Conservation (phyloP, 192 early-diverging fungal species). For the Coemansia sp. region DNA sequence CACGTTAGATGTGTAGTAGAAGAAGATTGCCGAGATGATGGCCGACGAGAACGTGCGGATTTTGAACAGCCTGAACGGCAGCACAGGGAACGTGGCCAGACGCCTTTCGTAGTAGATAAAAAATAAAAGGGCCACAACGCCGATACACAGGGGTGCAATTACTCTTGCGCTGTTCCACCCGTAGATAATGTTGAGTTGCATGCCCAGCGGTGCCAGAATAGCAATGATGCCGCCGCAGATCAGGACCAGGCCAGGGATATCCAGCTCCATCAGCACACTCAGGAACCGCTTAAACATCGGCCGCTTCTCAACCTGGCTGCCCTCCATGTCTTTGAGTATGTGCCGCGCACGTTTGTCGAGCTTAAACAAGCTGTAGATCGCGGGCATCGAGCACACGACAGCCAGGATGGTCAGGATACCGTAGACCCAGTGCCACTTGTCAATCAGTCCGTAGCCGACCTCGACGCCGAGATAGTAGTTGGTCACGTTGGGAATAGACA, state of each 20-base stretch:
- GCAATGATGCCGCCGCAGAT: constrained; percentile 43
- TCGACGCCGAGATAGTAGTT: constrained; percentile 51
- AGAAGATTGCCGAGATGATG: constrained; percentile 35
- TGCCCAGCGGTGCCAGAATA: constrained; percentile 42
- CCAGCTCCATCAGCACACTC: constrained; percentile 27
- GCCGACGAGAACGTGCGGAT: constrained; percentile 46
- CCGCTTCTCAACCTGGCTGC: neutral
- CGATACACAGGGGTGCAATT: constrained; percentile 49
- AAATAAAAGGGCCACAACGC: constrained; percentile 21
- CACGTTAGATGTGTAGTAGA: constrained; percentile 48
- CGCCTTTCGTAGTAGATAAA: constrained; percentile 61
- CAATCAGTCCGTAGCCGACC: constrained; percentile 24
- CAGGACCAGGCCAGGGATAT: constrained; percentile 32
- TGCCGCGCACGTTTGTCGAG: constrained; percentile 31
- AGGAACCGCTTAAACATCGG: constrained; percentile 4
- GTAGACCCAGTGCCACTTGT: constrained; percentile 51
- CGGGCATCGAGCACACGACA: constrained; percentile 34
- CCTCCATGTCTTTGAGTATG: constrained; percentile 16
- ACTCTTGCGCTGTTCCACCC: constrained; percentile 58
- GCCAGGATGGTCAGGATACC: constrained; percentile 36
- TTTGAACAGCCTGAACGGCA: constrained; percentile 40
- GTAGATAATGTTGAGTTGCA: constrained; percentile 51
- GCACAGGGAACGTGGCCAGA: constrained; percentile 66
- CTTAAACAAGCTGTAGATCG: constrained; percentile 19
- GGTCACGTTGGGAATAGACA: constrained; percentile 40